Percentiles rank a stretch among this genome's conserved stretches.
These are phyloP conservation scores for Wickerhamomyces canadensis DNA, from an alignment of 805 yeast genomes.

Conservation along the genomic window DNA sequence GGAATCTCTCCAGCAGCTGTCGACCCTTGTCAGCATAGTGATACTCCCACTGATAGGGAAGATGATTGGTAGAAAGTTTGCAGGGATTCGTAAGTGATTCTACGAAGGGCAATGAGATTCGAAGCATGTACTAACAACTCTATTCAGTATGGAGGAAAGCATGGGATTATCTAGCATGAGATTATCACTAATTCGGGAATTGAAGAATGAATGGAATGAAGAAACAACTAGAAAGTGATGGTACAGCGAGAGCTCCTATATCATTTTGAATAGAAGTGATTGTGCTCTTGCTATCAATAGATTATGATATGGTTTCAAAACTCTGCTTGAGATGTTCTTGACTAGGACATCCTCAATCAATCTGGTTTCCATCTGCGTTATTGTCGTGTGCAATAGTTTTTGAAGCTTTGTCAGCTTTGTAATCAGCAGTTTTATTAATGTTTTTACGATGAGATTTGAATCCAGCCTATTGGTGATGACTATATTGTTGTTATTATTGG, in stretches of 20 bases:
- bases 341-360: slow-evolving; percentile 17
- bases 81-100: slow-evolving; percentile 26
- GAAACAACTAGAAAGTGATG: too few relatives aligned
- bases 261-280: background rate
- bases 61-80: slow-evolving; percentile 56
- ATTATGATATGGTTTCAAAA: slow-evolving; percentile 19
- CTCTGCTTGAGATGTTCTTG: slow-evolving; percentile 16
- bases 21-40: slow-evolving; percentile 51
- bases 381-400: slow-evolving; percentile 2
- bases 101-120: background rate
- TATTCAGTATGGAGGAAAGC: slow-evolving; percentile 17
- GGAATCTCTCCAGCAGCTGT: slow-evolving; percentile 55
- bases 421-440: slow-evolving; percentile 14
- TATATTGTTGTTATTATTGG: background rate
- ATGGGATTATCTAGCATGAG: slow-evolving; percentile 16
- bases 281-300: slow-evolving; percentile 9
- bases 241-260: too few relatives aligned
- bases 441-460: slow-evolving; percentile 12
- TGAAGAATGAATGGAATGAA: too few relatives aligned
- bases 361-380: slow-evolving; percentile 10
- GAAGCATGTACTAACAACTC: slow-evolving; percentile 4
- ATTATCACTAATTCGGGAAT: too few relatives aligned
- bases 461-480: slow-evolving; percentile 5
- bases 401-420: slow-evolving; percentile 10
- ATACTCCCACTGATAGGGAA: slow-evolving; percentile 64